Evolutionary conservation across 2,329 filamentous ascomycete species (phyloP).

Genomic region (Zasmidium angulare): DNA sequence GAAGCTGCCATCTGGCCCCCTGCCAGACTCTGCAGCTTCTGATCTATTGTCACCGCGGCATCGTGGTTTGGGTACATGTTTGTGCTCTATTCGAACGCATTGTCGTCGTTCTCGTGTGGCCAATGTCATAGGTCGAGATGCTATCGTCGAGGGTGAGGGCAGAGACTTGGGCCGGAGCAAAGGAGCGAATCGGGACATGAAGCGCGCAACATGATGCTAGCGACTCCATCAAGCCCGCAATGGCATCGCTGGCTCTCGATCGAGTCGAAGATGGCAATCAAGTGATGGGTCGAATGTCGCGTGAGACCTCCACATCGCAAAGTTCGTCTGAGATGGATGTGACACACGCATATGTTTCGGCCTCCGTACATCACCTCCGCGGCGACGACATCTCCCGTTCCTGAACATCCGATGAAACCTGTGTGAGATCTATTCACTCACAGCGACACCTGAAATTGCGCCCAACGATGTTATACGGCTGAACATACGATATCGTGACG

Average conservation of each 20-base stretch:
- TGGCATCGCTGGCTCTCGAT: slow-evolving; percentile 13
- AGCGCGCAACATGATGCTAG: slow-evolving; percentile 54
- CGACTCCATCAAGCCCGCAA: slow-evolving; percentile 22
- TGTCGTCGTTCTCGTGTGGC: neutral
- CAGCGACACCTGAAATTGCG: neutral
- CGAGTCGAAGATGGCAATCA: neutral
- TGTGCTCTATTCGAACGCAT: neutral
- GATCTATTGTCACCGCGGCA: slow-evolving; percentile 17
- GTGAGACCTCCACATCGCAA: slow-evolving; percentile 5
- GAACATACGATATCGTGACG: too few species aligned
- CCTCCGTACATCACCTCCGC: neutral
- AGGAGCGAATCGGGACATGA: slow-evolving; percentile 63
- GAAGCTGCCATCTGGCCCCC: slow-evolving; percentile 36
- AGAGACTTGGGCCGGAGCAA: slow-evolving; percentile 53
- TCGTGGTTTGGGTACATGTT: slow-evolving; percentile 10
- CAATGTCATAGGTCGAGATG: neutral
- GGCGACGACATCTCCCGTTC: neutral
- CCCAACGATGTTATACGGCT: too few species aligned
- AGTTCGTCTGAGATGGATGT: neutral
- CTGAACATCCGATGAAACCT: neutral
- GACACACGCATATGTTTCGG: neutral
- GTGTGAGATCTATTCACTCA: neutral
- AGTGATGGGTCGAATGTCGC: slow-evolving; percentile 3
- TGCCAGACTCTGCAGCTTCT: slow-evolving; percentile 1
- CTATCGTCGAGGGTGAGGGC: slow-evolving; percentile 32